Conservation (phyloP, 257 asterid species). For the Scutellaria minor region DNA sequence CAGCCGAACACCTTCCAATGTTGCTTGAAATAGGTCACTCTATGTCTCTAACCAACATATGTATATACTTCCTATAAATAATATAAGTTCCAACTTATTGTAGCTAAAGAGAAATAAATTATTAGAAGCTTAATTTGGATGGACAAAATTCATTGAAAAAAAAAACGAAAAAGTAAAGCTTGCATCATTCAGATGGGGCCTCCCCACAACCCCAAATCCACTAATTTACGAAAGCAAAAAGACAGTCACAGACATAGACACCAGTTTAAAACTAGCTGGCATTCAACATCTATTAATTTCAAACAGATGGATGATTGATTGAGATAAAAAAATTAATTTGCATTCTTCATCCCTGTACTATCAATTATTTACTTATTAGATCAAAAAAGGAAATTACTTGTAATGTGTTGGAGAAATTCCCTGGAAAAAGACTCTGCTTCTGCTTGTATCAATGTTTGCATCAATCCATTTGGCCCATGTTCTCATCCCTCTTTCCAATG, state of each 20-base stretch:
- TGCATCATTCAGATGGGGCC: not conserved
- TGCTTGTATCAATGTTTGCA: constrained; percentile 57
- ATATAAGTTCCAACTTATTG: constrained; percentile 17
- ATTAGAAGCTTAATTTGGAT: no score
- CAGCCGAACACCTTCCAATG: no score
- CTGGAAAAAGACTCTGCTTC: constrained; percentile 78
- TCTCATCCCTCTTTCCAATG: constrained; percentile 73
- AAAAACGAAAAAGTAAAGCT: not conserved
- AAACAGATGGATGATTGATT: constrained; percentile 22
- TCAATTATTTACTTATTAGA: no score
- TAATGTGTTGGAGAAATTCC: constrained; percentile 93
- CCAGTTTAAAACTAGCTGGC: constrained; percentile 46
- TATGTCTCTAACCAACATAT: no score
- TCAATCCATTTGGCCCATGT: constrained; percentile 97
- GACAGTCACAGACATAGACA: constrained; percentile 19
- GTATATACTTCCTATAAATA: no score
- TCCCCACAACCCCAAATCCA: not conserved
- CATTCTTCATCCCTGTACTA: constrained; percentile 11
- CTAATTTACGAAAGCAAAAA: constrained; percentile 34
- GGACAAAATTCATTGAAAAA: no score
- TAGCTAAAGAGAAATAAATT: no score
- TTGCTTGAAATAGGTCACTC: no score
- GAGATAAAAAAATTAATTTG: constrained; percentile 9
- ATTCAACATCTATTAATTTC: constrained; percentile 33
- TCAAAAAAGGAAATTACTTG: constrained; percentile 45